These are phyloP conservation scores for Phytopythium kandeliae DNA, from an alignment of 352 stramenopile genomes.

Conservation along the genomic window DNA sequence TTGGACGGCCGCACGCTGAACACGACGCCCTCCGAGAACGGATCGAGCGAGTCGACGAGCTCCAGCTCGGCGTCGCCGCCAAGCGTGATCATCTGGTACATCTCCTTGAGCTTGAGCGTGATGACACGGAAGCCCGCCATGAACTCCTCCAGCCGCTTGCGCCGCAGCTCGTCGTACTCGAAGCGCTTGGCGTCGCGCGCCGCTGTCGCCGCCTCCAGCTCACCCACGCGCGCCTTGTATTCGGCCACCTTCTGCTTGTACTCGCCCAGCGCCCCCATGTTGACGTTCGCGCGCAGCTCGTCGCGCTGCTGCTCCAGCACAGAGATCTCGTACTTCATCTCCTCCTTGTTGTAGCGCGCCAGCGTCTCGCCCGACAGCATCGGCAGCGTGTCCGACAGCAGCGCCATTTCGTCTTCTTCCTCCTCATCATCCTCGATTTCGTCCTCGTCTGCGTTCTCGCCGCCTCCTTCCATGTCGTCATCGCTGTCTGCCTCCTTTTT, in stretches of 20 bases:
- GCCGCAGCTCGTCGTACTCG: slow-evolving; percentile 95
- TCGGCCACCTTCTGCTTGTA: slow-evolving; percentile 96
- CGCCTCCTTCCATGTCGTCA: slow-evolving; percentile 3
- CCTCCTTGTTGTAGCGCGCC: slow-evolving; percentile 85
- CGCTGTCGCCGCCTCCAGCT: slow-evolving; percentile 94
- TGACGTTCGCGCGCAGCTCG: slow-evolving; percentile 92
- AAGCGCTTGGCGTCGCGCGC: slow-evolving; percentile 90
- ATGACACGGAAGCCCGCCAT: slow-evolving; percentile 99
- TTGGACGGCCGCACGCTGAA: slow-evolving; percentile 99
- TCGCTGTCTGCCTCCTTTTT: slow-evolving; percentile 24
- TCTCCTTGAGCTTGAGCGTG: slow-evolving; percentile 99
- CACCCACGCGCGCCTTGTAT: slow-evolving; percentile 89
- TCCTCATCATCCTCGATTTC: slow-evolving; percentile 20
- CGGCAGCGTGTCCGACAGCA: slow-evolving; percentile 57
- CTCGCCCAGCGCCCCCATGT: slow-evolving; percentile 88
- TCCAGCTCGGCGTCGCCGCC: slow-evolving; percentile 98
- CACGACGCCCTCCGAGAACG: slow-evolving; percentile 98
- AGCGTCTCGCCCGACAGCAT: slow-evolving; percentile 72
- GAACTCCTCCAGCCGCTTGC: slow-evolving; percentile 97
- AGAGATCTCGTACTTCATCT: slow-evolving; percentile 93
- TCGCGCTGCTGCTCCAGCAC: slow-evolving; percentile 91
- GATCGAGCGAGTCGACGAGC: slow-evolving; percentile 98
- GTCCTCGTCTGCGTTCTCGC: slow-evolving; percentile 7
- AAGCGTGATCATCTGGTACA: slow-evolving; percentile 99
- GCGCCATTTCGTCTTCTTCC: slow-evolving; percentile 28